Base-by-base conservation (phyloP, 192 early-diverging fungal genomes). In the Linnemannia zychae region DNA sequence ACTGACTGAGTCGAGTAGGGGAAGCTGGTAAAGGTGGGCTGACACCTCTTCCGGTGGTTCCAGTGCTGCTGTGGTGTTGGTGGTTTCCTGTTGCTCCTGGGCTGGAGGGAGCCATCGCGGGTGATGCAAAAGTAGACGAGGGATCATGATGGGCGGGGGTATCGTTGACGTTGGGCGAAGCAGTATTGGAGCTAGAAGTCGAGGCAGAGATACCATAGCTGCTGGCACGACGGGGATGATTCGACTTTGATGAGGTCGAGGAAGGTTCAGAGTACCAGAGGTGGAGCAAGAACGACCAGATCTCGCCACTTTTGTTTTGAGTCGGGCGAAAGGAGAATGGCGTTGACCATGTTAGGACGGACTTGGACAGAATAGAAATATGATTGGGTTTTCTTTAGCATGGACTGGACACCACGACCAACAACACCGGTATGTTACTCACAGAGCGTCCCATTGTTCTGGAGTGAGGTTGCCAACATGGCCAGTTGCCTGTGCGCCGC, bases 241-340 rank as follows among this genome's bases (percentile, higher is more conserved):
- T 76, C 34, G 82, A 60, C 37, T 67, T 73, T 15, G 50, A 24
- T 13, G 83, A 31, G 33, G 78, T 36, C 31, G 77, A 47, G 33
- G 76, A 78, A 17, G 83, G 83, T 31, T 85, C 83, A 17, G 77
- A 76, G 57, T 85, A 85, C 83, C 83, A 85, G 60, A 85, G 83
- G 33, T 85, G 83, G 2, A 85, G 78, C 6, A 85, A 40, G 65
- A 85, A 85, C 11, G 74, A 85, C 83, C 83, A 85, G 20, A 85
- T 85, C 65, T 85, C 83, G 6, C 83, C 83, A 34, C 83, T 85
- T 75, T 75, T 60, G n/a, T 66, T 57, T 76, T 52, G 67, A 67
- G 57, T 63, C 31, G 57, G 57, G 57, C 28, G 57, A 31, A 63
- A 63, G 28, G 28, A 63, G 46, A 77, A 24, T 46, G 46, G 57